Evolutionary conservation across 2,329 filamentous ascomycete species (phyloP).

Genomic region (Venturia pyrina): DNA sequence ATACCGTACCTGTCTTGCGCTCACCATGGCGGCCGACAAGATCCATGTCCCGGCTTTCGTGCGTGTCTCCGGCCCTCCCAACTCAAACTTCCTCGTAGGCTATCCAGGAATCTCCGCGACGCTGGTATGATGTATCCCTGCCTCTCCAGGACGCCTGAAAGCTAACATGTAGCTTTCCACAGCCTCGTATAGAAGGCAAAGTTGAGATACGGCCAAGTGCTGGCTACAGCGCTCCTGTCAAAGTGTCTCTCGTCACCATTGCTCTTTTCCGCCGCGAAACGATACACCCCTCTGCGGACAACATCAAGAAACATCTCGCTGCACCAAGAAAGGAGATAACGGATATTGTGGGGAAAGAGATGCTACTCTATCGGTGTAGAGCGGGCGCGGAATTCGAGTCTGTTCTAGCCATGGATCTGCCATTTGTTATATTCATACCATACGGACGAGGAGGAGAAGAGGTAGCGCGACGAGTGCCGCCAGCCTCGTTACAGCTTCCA

Average conservation of each 20-base stretch:
- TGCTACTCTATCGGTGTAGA: slow-evolving; percentile 79
- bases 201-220: slow-evolving; percentile 86
- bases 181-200: slow-evolving; percentile 96
- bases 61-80: slow-evolving; percentile 92
- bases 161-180: slow-evolving; percentile 13
- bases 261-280: slow-evolving; percentile 88
- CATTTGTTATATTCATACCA: slow-evolving; percentile 94
- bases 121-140: slow-evolving; percentile 51
- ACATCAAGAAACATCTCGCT: slow-evolving; percentile 80
- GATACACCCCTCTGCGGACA: slow-evolving; percentile 93
- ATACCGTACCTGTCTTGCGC: background rate
- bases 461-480: slow-evolving; percentile 78
- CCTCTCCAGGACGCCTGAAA: background rate
- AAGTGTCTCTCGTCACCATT: slow-evolving; percentile 87
- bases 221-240: slow-evolving; percentile 80
- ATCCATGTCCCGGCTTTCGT: slow-evolving; percentile 56
- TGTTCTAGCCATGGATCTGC: slow-evolving; percentile 91
- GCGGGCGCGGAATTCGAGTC: slow-evolving; percentile 77
- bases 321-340: slow-evolving; percentile 83
- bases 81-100: slow-evolving; percentile 91
- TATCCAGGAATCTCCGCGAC: slow-evolving; percentile 98
- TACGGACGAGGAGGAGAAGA: slow-evolving; percentile 88
- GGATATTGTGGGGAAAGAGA: slow-evolving; percentile 92
- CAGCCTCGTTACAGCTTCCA: slow-evolving; percentile 80
- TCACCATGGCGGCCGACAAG: slow-evolving; percentile 7